phyloP scores from a whole-genome alignment of 495 filamentous ascomycete species.

The Hypoxylon intermedium region DNA sequence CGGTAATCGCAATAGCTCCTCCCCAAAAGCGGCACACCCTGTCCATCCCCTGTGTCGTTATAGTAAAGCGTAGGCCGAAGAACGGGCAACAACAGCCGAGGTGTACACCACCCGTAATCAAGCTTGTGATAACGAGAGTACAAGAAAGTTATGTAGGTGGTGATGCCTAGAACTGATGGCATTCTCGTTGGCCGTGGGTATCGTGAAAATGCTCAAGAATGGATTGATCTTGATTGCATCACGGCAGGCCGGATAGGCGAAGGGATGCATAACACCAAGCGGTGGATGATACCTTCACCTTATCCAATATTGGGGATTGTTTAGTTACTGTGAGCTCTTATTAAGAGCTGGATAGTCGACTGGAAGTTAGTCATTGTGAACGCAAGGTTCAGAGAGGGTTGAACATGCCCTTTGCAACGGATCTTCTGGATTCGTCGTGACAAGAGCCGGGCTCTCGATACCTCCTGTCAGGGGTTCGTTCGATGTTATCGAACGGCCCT shows the following conservation, averaged over 20 bases:
- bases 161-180: conserved; percentile 33
- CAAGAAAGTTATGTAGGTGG: conserved; percentile 33
- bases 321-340: conserved; percentile 60
- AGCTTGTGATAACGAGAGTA: conserved; percentile 36
- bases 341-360: conserved; percentile 47
- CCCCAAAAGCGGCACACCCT: conserved; percentile 31
- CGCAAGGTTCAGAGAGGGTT: conserved; percentile 49
- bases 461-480: conserved; percentile 62
- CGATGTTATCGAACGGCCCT: conserved; percentile 67
- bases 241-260: conserved; percentile 15
- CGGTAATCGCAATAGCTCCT: conserved; percentile 32
- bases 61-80: conserved; percentile 33
- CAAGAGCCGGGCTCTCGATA: conserved; percentile 67
- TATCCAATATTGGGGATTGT: conserved; percentile 29
- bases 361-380: conserved; percentile 44
- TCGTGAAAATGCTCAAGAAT: conserved; percentile 34
- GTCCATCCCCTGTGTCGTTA: conserved; percentile 24
- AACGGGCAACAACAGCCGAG: conserved; percentile 35
- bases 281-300: conserved; percentile 8
- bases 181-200: conserved; percentile 37
- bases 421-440: conserved; percentile 69
- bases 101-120: conserved; percentile 30
- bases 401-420: conserved; percentile 74
- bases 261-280: conserved; percentile 8
- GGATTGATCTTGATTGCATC: conserved; percentile 24